Evolutionary conservation across 306 rosid genomes (phyloP), one percentile per base, ranked within the genome.

Genomic region (Cyclanthera cordifolia): DNA sequence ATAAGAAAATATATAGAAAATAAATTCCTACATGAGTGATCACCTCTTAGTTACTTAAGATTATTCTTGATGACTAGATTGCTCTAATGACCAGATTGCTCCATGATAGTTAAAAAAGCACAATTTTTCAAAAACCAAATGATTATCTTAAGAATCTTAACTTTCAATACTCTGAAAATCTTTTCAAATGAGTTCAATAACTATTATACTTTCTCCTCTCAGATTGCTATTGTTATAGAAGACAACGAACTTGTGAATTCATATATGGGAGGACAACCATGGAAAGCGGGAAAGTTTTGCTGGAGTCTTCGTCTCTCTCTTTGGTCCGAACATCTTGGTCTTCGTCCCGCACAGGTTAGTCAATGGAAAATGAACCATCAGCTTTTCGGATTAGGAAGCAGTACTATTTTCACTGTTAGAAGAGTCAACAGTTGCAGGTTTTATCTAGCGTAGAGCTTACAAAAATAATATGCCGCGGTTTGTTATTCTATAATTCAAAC

Each of bases 281-380:
- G 95, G 95, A 83, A 85, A 74, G 99, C 97, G 50, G 99, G 99
- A 69, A 90, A 85, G 50, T 94, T 90, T 78, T 85, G 97, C 25
- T 77, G 79, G 74, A 83, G 87, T 71, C 97, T 94, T 55, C 94
- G 97, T 19, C 49, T 90, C 78, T 85, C 99, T 10, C 82, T 90
- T 70, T 94, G 99, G 97, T 79, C 99, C 19, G 99, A 94, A 75
- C 99, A 94, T 81, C 87, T 94, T 19, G 99, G 97, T 72, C 80
- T 94, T 37, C 83, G 77, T 37, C 70, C 84, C 12, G 90, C 83
- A 73, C 91, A 85, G 97, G 99, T 93, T 69, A 52, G 88, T 60
- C 19, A 34, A 4, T 49, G 17, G 48, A 6, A 4, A 69, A 69
- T 28, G 43, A 37, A 37, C 43, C 43, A 7, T 37, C 43, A 8